Percentiles rank a stretch among this genome's conserved stretches.
These are phyloP conservation scores for Fusarium kyushuense DNA, from an alignment of 2,329 filamentous ascomycete species.

Conservation along the genomic window DNA sequence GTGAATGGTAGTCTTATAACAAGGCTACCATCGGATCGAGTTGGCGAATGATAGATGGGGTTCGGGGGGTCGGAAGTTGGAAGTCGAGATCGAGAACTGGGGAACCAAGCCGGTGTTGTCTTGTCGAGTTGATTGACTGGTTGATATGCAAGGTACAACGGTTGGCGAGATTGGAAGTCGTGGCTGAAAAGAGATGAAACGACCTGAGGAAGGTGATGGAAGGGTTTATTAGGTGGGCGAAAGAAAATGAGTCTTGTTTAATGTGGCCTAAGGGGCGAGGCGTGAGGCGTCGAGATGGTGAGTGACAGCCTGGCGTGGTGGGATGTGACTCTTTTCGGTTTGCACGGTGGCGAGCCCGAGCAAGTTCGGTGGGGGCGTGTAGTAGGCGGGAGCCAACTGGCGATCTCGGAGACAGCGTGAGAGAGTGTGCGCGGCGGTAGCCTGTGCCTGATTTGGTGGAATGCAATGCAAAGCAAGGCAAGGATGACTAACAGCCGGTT, in stretches of 20 bases:
- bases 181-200: conserved; percentile 41
- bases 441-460: conserved; percentile 39
- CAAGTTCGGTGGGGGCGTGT: conserved; percentile 48
- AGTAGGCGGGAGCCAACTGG: conserved; percentile 52
- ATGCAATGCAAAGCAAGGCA: conserved; percentile 14
- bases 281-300: conserved; percentile 44
- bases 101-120: conserved; percentile 35
- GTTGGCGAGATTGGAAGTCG: conserved; percentile 40
- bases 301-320: conserved; percentile 47
- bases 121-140: conserved; percentile 28
- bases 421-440: conserved; percentile 48
- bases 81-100: conserved; percentile 28
- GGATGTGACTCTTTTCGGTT: conserved; percentile 54
- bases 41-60: conserved; percentile 24
- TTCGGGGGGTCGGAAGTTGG: conserved; percentile 18
- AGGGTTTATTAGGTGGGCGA: conserved; percentile 48
- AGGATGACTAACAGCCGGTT: conserved; percentile 44
- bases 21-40: conserved; percentile 53
- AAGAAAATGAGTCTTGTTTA: conserved; percentile 52
- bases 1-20: conserved; percentile 49
- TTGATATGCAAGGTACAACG: conserved; percentile 50
- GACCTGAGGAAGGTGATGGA: conserved; percentile 43
- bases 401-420: conserved; percentile 56
- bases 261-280: conserved; percentile 53
- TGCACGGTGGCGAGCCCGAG: conserved; percentile 54